Evolutionary conservation across 2,329 filamentous ascomycete species (phyloP).

Genomic region (Bertia moriformis): DNA sequence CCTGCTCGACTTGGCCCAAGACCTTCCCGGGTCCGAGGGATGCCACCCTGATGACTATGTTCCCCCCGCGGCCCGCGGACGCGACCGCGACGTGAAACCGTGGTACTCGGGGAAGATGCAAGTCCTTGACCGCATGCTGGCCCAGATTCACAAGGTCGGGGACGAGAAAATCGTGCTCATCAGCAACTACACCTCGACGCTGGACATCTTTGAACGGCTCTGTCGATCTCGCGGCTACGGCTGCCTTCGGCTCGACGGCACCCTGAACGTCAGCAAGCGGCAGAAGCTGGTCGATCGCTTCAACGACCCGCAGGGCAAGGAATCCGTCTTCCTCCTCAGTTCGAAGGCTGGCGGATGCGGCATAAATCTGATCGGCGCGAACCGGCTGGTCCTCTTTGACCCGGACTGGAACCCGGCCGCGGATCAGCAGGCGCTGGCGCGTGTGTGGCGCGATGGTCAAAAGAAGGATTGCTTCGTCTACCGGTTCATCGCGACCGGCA

Average conservation of each 20-base stretch:
- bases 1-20: slow-evolving; percentile 65
- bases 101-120: slow-evolving; percentile 99
- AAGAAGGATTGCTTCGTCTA: slow-evolving; percentile 99
- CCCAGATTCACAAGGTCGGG: slow-evolving; percentile 84
- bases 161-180: slow-evolving; percentile 99
- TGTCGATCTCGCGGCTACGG: slow-evolving; percentile 78
- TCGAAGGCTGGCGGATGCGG: slow-evolving; percentile 95
- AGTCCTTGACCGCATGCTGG: slow-evolving; percentile 94
- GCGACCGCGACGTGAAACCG: slow-evolving; percentile 81
- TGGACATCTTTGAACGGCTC: slow-evolving; percentile 84
- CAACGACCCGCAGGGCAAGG: slow-evolving; percentile 77
- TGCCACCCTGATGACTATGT: slow-evolving; percentile 77
- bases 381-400: slow-evolving; percentile 88
- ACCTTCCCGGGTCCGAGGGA: slow-evolving; percentile 74
- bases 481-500: slow-evolving; percentile 92
- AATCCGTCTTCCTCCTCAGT: slow-evolving; percentile 91
- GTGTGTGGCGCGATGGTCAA: slow-evolving; percentile 97
- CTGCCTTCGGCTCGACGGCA: slow-evolving; percentile 77
- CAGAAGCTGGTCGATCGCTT: slow-evolving; percentile 96
- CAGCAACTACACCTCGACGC: slow-evolving; percentile 92
- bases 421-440: slow-evolving; percentile 88
- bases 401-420: slow-evolving; percentile 97
- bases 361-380: slow-evolving; percentile 87
- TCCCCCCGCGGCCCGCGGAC: slow-evolving; percentile 70
- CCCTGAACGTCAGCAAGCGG: slow-evolving; percentile 94